Base-by-base conservation (phyloP, 306 rosid species). In the Boehmeria nivea region DNA sequence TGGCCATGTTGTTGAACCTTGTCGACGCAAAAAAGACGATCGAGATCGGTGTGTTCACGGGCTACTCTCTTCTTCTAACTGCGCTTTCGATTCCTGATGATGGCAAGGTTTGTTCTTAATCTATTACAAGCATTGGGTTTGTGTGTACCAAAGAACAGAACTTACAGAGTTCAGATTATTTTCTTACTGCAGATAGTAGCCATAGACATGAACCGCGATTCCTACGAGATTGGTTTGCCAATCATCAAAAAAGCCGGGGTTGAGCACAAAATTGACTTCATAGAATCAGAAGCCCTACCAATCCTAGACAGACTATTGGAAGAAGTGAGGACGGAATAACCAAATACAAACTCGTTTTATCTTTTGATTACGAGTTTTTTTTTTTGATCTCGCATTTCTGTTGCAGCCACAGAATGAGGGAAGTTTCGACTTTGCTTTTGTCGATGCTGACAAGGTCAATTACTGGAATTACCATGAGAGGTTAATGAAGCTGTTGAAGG, bases 1-100 rank as follows among this genome's bases (percentile, higher is more conserved):
- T 80, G 8, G 61, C 69, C 37, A 34, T 83, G 78, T 49, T 84
- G 38, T 62, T 84, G 71, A 70, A 65, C 52, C 22, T 84, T 8
- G 21, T 75, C 28, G 66, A 75, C 65, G 78, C 87, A 1, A 80
- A 61, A 65, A 84, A 72, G 69, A 79, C 86, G 0, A 77, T 80
- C 63, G 82, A 80, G 71, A 59, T 80, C 4, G 90, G 86, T 50
- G 86, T 77, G 6, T 77, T 74, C 56, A 76, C 86, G 14, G 81
- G 89, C 51, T 81, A 85, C 64, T 78, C 88, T 55, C 84, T 79
- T 69, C 94, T 81, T 61, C 83, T 78, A 60, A 81, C 94, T 0
- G 88, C 86, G 54, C 86, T 81, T 57, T 36, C 64, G 46, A 72
- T 74, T 46, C 86, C 86, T 6, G 15, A 55, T 15, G 78, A 79